Evolutionary conservation across 768 basidiomycete genomes (phyloP).

Genomic region (Amanita pallidorosea): DNA sequence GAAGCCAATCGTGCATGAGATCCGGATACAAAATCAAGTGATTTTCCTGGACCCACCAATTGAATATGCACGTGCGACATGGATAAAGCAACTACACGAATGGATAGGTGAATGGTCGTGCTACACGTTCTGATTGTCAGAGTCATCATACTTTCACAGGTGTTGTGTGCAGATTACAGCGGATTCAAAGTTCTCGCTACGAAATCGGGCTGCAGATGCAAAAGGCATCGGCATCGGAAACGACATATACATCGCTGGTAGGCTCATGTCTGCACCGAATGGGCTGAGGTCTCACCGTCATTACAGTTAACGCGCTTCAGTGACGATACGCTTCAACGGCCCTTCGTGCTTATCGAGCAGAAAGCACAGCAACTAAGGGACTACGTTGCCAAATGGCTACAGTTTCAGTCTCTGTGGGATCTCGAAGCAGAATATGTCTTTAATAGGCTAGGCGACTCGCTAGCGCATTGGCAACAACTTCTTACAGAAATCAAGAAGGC

Average conservation of each 20-base stretch:
- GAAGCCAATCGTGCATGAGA: slow-evolving; percentile 87
- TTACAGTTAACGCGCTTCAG: slow-evolving; percentile 62
- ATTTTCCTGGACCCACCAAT: slow-evolving; percentile 98
- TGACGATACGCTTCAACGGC: slow-evolving; percentile 65
- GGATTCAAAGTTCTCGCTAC: slow-evolving; percentile 92
- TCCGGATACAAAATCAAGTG: slow-evolving; percentile 97
- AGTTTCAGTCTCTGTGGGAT: slow-evolving; percentile 99
- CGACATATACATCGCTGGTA: slow-evolving; percentile 77
- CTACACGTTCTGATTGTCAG: neutral
- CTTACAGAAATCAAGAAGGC: slow-evolving; percentile 96
- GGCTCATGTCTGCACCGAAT: slow-evolving; percentile 14
- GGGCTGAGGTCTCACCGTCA: slow-evolving; percentile 7
- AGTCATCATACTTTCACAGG: slow-evolving; percentile 28
- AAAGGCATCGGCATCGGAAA: slow-evolving; percentile 48
- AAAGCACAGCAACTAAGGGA: slow-evolving; percentile 82
- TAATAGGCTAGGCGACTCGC: slow-evolving; percentile 87
- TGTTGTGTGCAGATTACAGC: slow-evolving; percentile 74
- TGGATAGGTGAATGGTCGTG: slow-evolving; percentile 54
- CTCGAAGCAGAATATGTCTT: slow-evolving; percentile 96
- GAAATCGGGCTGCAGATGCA: slow-evolving; percentile 95
- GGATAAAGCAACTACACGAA: slow-evolving; percentile 84
- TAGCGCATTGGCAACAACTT: slow-evolving; percentile 91
- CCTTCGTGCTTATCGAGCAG: slow-evolving; percentile 77
- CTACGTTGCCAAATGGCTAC: slow-evolving; percentile 96
- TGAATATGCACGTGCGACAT: slow-evolving; percentile 83